Evolutionary conservation across 2,329 filamentous ascomycete genomes (phyloP).

Genomic region (Pseudonectria foliicola): DNA sequence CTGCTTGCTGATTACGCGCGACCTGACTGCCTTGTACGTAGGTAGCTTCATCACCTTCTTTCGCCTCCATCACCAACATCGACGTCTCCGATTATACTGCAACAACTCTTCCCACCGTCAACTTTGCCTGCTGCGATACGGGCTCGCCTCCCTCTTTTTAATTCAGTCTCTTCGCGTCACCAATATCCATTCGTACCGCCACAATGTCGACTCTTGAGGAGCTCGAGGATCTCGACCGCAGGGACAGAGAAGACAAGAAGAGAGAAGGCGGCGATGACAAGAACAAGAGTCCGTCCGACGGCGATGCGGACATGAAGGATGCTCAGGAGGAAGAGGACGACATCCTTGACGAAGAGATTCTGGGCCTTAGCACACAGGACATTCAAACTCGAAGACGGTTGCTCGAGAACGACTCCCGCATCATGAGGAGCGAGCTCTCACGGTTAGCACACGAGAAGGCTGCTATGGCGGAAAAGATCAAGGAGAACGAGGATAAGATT

Average conservation of each 20-base stretch:
- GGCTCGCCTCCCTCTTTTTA: not conserved
- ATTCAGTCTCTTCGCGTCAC: not conserved
- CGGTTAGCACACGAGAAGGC: constrained; percentile 91
- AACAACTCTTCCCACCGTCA: not conserved
- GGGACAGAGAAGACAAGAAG: constrained; percentile 64
- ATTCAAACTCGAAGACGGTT: constrained; percentile 85
- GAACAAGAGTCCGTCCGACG: constrained; percentile 47
- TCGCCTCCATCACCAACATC: constrained; percentile 5
- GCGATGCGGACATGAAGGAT: constrained; percentile 89
- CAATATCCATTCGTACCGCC: constrained; percentile 10
- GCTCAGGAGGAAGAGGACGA: constrained; percentile 68
- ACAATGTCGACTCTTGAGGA: constrained; percentile 87
- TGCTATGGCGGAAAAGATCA: constrained; percentile 97
- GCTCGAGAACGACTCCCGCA: constrained; percentile 93
- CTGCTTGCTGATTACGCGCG: constrained; percentile 24
- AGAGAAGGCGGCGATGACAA: constrained; percentile 28
- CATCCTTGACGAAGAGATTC: constrained; percentile 85
- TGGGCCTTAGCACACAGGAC: constrained; percentile 88
- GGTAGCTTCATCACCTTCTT: constrained; percentile 10
- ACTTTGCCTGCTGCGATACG: not conserved
- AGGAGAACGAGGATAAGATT: constrained; percentile 98
- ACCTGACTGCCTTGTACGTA: constrained; percentile 22
- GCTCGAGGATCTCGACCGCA: constrained; percentile 80
- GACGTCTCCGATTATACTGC: not conserved
- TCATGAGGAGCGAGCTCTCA: constrained; percentile 97